Percentiles rank a stretch among this genome's conserved stretches.
Evolutionary conservation across 306 rosid genomes (phyloP).

Genomic region (Fragaria iinumae): DNA sequence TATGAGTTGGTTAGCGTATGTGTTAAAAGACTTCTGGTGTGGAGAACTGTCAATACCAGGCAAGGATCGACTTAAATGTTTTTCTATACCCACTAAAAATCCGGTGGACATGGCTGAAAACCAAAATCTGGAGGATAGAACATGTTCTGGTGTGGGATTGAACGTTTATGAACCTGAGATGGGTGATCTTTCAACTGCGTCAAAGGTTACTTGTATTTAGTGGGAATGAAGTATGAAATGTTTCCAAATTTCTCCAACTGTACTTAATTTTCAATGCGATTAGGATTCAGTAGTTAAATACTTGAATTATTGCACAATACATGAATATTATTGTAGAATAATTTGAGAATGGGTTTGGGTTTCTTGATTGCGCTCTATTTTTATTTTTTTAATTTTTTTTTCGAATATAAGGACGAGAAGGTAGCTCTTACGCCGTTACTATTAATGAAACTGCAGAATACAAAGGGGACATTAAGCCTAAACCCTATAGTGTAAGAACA

Average conservation of each 20-base stretch:
- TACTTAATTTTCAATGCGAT: not conserved
- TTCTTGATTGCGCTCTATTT: no score
- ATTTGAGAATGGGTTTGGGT: not conserved
- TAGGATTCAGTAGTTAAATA: not conserved
- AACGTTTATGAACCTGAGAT: not conserved
- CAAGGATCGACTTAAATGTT: slow-evolving; percentile 17
- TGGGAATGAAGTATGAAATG: not conserved
- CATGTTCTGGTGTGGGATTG: slow-evolving; percentile 13
- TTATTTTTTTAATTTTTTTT: no score
- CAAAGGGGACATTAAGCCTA: no score
- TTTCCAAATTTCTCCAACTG: not conserved
- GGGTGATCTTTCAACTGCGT: not conserved
- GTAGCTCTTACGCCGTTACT: no score
- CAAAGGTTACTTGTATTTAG: not conserved
- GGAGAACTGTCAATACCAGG: not conserved
- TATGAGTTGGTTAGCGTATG: not conserved
- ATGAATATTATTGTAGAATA: not conserved
- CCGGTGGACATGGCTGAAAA: slow-evolving; percentile 33
- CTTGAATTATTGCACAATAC: not conserved
- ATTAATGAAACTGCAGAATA: no score
- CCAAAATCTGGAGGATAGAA: slow-evolving; percentile 36
- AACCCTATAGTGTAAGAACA: no score
- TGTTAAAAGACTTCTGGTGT: not conserved
- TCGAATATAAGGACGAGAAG: no score
- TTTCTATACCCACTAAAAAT: slow-evolving; percentile 39